Evolutionary conservation across 1,284 basidiomycete genomes (phyloP), one percentile per base, ranked within the genome.

Genomic region (Austropuccinia psidii): DNA sequence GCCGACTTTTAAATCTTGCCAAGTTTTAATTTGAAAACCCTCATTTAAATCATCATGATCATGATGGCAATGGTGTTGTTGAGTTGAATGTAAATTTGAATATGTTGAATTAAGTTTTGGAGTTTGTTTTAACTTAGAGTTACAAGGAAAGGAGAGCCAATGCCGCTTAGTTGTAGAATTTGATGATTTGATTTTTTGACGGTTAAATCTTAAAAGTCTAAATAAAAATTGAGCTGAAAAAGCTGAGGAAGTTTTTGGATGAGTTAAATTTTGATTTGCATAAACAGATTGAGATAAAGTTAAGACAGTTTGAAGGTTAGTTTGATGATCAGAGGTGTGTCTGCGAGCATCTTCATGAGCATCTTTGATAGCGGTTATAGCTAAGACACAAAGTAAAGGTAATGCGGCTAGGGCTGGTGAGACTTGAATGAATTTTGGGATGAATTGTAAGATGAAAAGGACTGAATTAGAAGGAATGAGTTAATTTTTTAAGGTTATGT

Each of bases 291-390:
- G 17, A 17, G 77, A 75, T 31, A 68, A 60, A 50, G 77, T 77
- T n/a, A 76, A 74, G 64, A 66, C 45, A 1, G 43, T 27, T 66
- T 74, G 72, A 15, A 37, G 52, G 81, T 98, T 98, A 77, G 97
- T 89, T 64, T 82, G 83, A 33, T 88, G 86, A 83, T 98, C 96
- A 0, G 92, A 91, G 82, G 98, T 92, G 81, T 99, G 96, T 4
- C 96, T 89, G 81, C 97, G 96, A 78, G 95, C 83, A 80, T 99
- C 96, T 82, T 99, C 96, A 81, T 97, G 98, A 0, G 87, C 95
- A 82, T 98, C 96, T 83, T 99, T 99, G 77, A 88, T 77, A 0
- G 88, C 93, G 0, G 95, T 96, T 77, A 98, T 90, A 35, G 84
- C 84, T 47, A 98, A 83, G 41, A 99, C 90, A 79, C 90, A 87